phyloP scores from a whole-genome alignment of 164 flowering plant species.

The Liriodendron chinense region DNA sequence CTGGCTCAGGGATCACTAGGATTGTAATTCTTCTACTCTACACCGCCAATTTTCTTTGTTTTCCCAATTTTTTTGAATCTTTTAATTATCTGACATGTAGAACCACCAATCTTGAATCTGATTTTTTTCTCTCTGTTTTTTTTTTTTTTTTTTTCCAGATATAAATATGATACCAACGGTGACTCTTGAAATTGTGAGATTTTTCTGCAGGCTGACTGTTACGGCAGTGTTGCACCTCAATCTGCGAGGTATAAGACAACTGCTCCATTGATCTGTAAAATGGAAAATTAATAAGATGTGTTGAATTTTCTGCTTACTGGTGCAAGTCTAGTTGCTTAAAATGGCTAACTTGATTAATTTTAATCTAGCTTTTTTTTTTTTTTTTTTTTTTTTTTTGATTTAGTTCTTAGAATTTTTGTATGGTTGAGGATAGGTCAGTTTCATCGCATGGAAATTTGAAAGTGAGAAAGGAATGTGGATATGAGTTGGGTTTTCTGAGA shows the following conservation, averaged over 20 bases:
- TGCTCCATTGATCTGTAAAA: slow-evolving; percentile 8
- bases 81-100: slow-evolving; percentile 1
- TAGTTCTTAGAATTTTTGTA: neutral
- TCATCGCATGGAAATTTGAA: neutral
- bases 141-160: slow-evolving; percentile 22
- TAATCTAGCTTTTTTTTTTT: neutral
- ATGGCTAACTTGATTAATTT: neutral
- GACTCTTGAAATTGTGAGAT: slow-evolving; percentile 2
- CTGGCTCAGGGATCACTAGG: too few relatives aligned
- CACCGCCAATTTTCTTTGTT: too few relatives aligned
- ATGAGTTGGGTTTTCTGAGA: neutral
- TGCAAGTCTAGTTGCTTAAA: neutral
- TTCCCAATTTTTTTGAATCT: neutral
- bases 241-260: slow-evolving; percentile 17
- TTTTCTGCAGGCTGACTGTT: slow-evolving; percentile 16
- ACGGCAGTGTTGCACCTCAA: slow-evolving; percentile 13
- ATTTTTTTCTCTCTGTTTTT: neutral
- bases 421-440: neutral
- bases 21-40: too few relatives aligned
- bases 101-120: neutral
- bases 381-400: neutral
- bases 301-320: slow-evolving; percentile 1
- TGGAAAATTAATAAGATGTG: slow-evolving; percentile 8
- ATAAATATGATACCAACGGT: slow-evolving; percentile 4
- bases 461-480: neutral